These are phyloP conservation scores for Pyrus bretschneideri DNA, from an alignment of 306 rosid species.

Conservation along the genomic window DNA sequence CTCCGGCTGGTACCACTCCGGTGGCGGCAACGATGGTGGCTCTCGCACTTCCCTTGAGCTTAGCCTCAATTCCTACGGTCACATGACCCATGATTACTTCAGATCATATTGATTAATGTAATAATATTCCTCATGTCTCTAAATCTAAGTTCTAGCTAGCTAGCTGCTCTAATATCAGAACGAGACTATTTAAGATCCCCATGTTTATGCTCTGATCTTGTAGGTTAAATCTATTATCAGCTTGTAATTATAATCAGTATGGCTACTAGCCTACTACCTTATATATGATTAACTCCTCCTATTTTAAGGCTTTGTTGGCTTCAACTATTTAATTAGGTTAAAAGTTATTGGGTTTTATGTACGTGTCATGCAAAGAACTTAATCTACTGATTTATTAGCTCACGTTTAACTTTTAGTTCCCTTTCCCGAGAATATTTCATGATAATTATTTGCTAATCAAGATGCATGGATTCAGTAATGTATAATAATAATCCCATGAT, in stretches of 20 bases:
- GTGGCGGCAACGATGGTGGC: conserved; percentile 20
- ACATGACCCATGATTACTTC: conserved; percentile 45
- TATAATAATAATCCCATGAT: neutral
- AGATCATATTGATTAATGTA: conserved; percentile 7
- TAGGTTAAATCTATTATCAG: neutral
- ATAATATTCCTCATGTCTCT: neutral
- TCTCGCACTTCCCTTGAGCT: conserved; percentile 75
- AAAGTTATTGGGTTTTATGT: conserved; percentile 26
- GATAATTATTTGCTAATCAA: conserved; percentile 21
- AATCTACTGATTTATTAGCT: conserved; percentile 25
- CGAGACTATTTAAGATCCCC: neutral
- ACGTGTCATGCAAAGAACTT: conserved; percentile 30
- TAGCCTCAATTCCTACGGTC: conserved; percentile 67
- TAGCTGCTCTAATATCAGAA: neutral
- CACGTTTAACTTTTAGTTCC: neutral
- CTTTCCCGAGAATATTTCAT: conserved; percentile 31
- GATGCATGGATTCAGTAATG: conserved; percentile 23
- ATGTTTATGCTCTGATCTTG: neutral
- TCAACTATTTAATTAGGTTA: neutral
- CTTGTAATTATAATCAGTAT: neutral
- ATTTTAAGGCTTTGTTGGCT: neutral
- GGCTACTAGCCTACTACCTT: neutral
- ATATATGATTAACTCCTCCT: neutral
- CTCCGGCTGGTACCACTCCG: conserved; percentile 41
- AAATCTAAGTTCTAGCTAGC: neutral